Evolutionary conservation across 305 asterid species (phyloP).

Genomic region (Fraxinus latifolia): DNA sequence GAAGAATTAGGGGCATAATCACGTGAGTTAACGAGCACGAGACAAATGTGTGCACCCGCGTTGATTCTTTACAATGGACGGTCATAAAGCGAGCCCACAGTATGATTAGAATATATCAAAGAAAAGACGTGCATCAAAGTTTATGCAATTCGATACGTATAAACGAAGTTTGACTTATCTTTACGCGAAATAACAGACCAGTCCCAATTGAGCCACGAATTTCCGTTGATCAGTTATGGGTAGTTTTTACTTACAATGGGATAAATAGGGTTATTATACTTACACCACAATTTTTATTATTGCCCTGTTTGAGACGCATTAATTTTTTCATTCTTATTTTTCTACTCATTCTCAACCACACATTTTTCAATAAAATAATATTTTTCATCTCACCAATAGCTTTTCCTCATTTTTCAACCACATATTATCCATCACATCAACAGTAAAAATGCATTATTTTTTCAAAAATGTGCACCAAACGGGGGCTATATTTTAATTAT

Average conservation of each 20-base stretch:
- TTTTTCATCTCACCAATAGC: too few relatives aligned
- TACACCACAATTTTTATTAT: not conserved
- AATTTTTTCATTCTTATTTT: too few relatives aligned
- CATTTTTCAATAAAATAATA: too few relatives aligned
- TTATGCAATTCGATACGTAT: slow-evolving; percentile 37
- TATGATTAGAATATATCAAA: not conserved
- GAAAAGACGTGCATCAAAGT: slow-evolving; percentile 24
- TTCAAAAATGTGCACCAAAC: too few relatives aligned
- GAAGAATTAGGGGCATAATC: slow-evolving; percentile 23
- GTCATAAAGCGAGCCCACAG: slow-evolving; percentile 22
- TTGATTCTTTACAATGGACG: slow-evolving; percentile 20
- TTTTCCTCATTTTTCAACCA: too few relatives aligned
- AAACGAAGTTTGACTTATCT: not conserved
- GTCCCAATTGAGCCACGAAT: slow-evolving; percentile 6
- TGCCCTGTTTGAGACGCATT: too few relatives aligned
- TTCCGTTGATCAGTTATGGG: slow-evolving; percentile 12
- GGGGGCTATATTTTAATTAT: too few relatives aligned
- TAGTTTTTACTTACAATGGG: slow-evolving; percentile 19
- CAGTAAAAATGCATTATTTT: too few relatives aligned
- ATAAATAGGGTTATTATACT: not conserved
- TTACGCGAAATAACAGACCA: not conserved
- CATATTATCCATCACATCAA: too few relatives aligned
- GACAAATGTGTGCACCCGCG: slow-evolving; percentile 10
- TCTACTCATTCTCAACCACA: too few relatives aligned
- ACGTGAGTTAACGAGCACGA: slow-evolving; percentile 21